These are phyloP conservation scores for Pythium plurisporium DNA, from an alignment of 352 stramenopile species.

Conservation along the genomic window DNA sequence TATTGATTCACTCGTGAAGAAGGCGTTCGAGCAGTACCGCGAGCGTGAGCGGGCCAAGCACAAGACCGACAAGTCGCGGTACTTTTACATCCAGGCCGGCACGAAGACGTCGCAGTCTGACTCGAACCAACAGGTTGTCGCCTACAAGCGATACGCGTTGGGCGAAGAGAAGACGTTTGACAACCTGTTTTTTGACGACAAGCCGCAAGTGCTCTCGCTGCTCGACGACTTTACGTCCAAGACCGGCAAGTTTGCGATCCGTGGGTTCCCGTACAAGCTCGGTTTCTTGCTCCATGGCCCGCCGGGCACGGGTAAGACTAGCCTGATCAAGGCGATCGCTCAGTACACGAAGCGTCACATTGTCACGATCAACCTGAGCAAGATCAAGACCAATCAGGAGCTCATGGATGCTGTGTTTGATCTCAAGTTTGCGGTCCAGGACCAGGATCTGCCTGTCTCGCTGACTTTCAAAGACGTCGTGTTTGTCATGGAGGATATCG, in stretches of 20 bases:
- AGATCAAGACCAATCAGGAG: conserved; percentile 65
- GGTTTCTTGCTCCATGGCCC: conserved; percentile 78
- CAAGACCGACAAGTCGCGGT: conserved; percentile 33
- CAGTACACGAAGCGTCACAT: conserved; percentile 63
- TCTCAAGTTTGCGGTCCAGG: conserved; percentile 37
- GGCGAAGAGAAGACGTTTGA: conserved; percentile 76
- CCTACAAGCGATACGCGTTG: conserved; percentile 26
- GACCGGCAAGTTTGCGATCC: conserved; percentile 73
- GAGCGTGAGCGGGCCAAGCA: conserved; percentile 22
- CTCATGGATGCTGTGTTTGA: conserved; percentile 60
- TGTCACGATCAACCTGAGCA: conserved; percentile 44
- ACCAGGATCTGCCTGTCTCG: conserved; percentile 37
- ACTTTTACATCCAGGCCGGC: conserved; percentile 36
- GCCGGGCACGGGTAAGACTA: conserved; percentile 84
- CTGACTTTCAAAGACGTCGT: conserved; percentile 64
- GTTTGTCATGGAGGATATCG: conserved; percentile 76
- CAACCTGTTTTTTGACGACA: conserved; percentile 79
- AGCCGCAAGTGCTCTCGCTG: conserved; percentile 46
- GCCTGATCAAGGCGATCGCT: conserved; percentile 77
- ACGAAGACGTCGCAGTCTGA: conserved; percentile 13
- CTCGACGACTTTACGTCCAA: conserved; percentile 58
- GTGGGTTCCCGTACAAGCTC: conserved; percentile 81
- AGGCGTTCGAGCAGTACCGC: conserved; percentile 32
- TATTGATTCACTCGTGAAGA: conserved; percentile 32
- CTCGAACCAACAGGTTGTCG: conserved; percentile 4